Evolutionary conservation across 1,284 basidiomycete genomes (phyloP).

Genomic region (Moniliella sp.): DNA sequence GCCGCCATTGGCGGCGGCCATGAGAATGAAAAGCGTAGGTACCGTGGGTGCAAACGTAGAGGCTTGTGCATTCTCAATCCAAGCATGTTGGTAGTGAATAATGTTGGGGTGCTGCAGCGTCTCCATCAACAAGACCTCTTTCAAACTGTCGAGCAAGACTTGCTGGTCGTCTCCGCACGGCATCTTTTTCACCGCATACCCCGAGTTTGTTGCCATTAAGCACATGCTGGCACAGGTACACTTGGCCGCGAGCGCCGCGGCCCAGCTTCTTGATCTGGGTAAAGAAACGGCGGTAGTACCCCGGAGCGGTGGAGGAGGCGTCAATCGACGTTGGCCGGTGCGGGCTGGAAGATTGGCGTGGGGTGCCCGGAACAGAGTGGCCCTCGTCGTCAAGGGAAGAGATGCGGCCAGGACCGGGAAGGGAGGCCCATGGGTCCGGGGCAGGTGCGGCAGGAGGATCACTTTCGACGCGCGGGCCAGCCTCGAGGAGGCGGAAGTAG

Average conservation of each 20-base stretch:
- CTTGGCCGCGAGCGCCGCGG: conserved; percentile 74
- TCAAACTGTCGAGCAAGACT: conserved; percentile 14
- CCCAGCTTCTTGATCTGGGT: conserved; percentile 63
- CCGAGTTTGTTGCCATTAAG: conserved; percentile 57
- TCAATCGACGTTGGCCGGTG: no score
- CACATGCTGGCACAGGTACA: conserved; percentile 64
- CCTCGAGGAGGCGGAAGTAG: not conserved
- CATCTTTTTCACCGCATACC: conserved; percentile 49
- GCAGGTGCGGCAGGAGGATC: no score
- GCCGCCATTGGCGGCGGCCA: conserved; percentile 31
- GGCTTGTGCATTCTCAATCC: conserved; percentile 47
- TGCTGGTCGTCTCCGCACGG: no score
- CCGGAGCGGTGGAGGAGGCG: no score
- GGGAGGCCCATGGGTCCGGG: no score
- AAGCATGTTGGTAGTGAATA: conserved; percentile 79
- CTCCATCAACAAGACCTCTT: conserved; percentile 57
- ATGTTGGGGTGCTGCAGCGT: conserved; percentile 73
- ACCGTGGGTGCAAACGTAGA: conserved; percentile 17
- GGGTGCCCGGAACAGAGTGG: no score
- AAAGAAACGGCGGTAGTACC: conserved; percentile 51
- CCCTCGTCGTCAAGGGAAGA: no score
- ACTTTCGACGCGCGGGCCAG: no score
- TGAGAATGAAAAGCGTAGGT: conserved; percentile 25
- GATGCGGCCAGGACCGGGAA: no score
- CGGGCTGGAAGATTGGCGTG: no score